These are phyloP conservation scores for Mollisiaceae sp. DNA, from an alignment of 2,329 filamentous ascomycete species.

Conservation along the genomic window DNA sequence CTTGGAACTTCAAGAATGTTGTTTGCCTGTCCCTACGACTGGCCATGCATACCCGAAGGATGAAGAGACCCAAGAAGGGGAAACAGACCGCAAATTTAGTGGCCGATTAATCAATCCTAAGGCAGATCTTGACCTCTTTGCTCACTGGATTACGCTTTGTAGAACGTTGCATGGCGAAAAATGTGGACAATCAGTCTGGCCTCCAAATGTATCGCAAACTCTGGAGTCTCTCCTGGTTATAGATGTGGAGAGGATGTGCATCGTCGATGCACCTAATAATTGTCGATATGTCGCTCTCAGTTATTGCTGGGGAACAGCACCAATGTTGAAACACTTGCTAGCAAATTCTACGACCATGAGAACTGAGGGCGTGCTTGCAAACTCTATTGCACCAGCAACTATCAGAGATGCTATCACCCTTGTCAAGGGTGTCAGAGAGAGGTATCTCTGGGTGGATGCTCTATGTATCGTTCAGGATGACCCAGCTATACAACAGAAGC, in stretches of 20 bases:
- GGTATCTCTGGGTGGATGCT: constrained; percentile 31
- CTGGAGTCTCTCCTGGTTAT: constrained; percentile 9
- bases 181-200: neutral
- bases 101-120: neutral
- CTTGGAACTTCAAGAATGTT: no score
- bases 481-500: constrained; percentile 3
- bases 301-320: constrained; percentile 13
- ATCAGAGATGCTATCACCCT: constrained; percentile 34
- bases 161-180: neutral
- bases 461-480: constrained; percentile 28
- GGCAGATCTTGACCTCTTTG: neutral
- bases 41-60: no score
- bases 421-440: constrained; percentile 29
- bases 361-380: neutral
- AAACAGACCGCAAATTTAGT: no score
- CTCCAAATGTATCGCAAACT: neutral
- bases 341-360: neutral
- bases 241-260: constrained; percentile 16
- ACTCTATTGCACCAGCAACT: constrained; percentile 14
- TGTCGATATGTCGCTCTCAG: constrained; percentile 16
- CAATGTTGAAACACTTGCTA: neutral
- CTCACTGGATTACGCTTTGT: neutral
- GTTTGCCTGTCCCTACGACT: no score
- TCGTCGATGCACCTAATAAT: constrained; percentile 2
- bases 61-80: no score